Evolutionary conservation across 768 basidiomycete species (phyloP).

Genomic region (Steccherinum ochraceum): DNA sequence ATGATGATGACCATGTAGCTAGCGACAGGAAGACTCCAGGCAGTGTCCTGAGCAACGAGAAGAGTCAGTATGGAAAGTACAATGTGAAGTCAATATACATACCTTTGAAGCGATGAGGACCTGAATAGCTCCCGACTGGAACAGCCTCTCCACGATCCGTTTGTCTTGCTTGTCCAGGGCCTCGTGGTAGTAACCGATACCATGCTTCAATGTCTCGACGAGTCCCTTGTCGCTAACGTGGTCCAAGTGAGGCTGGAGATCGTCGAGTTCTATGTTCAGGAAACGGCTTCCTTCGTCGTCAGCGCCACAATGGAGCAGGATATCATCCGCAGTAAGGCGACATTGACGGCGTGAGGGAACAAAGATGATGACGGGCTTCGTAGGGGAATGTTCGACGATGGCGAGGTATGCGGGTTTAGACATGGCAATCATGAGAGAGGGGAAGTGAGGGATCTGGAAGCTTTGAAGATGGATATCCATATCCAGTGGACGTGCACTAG

Average conservation of each 20-base stretch:
- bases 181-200: conserved; percentile 95
- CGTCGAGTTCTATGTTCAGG: conserved; percentile 79
- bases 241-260: conserved; percentile 84
- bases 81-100: conserved; percentile 13
- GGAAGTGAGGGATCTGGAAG: conserved; percentile 96
- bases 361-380: conserved; percentile 86
- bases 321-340: conserved; percentile 87
- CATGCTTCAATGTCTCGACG: conserved; percentile 77
- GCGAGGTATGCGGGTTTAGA: conserved; percentile 96
- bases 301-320: conserved; percentile 81
- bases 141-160: conserved; percentile 85
- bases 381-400: conserved; percentile 78
- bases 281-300: conserved; percentile 83
- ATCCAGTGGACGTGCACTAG: conserved; percentile 88
- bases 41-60: conserved; percentile 75
- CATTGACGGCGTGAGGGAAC: conserved; percentile 93
- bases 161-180: conserved; percentile 90
- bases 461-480: conserved; percentile 98
- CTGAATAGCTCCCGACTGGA: conserved; percentile 92
- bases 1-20: conserved; percentile 99
- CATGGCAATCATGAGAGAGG: conserved; percentile 98
- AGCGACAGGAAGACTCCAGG: conserved; percentile 91
- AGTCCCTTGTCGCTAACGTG: conserved; percentile 73
- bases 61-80: neutral
- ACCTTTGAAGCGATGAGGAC: conserved; percentile 92